These are phyloP conservation scores for Cydonia oblonga DNA, from an alignment of 331 rosid species.

Conservation along the genomic window DNA sequence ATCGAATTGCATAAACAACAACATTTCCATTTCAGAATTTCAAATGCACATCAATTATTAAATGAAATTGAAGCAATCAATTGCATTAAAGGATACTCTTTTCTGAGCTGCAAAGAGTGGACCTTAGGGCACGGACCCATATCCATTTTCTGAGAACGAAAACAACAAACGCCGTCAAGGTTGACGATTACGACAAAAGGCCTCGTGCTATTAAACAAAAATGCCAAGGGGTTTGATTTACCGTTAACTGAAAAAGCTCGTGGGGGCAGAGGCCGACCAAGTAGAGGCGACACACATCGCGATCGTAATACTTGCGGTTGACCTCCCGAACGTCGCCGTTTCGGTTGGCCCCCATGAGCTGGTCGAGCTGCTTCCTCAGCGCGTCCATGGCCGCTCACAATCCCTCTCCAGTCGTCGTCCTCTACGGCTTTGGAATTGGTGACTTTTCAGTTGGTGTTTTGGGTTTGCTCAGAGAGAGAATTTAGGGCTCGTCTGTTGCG, in stretches of 20 bases:
- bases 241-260: conserved; percentile 94
- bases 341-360: conserved; percentile 96
- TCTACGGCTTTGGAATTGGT: background rate
- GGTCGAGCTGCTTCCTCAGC: conserved; percentile 93
- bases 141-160: conserved; percentile 82
- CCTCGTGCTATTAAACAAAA: background rate
- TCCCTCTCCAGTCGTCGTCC: background rate
- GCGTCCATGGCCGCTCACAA: conserved; percentile 57
- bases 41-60: background rate
- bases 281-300: conserved; percentile 90
- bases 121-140: conserved; percentile 99
- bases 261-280: conserved; percentile 98
- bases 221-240: conserved; percentile 1
- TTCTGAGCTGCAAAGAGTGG: conserved; percentile 92
- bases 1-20: background rate
- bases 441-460: background rate
- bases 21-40: background rate
- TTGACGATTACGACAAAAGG: background rate
- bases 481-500: background rate
- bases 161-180: background rate
- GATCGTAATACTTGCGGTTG: conserved; percentile 91
- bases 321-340: conserved; percentile 98
- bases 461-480: background rate
- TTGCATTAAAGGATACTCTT: conserved; percentile 74
- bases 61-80: background rate